Evolutionary conservation across 148 eudicot genomes (phyloP).

Genomic region (Chenopodium formosanum): DNA sequence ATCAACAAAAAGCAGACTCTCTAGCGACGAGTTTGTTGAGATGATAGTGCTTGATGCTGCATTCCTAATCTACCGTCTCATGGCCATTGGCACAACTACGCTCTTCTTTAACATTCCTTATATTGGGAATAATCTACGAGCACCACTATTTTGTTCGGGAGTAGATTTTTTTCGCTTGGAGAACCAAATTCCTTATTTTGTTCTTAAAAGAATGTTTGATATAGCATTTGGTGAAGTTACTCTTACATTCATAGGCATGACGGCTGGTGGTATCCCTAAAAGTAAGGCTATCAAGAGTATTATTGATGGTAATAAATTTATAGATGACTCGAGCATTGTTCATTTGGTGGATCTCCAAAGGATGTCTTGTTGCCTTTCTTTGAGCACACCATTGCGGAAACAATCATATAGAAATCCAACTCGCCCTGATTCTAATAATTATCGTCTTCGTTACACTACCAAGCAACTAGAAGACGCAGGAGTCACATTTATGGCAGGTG

Average conservation of each 20-base stretch:
- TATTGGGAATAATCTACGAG: neutral
- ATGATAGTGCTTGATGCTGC: conserved; percentile 20
- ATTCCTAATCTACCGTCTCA: neutral
- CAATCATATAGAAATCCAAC: too few relatives aligned
- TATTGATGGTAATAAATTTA: neutral
- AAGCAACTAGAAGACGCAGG: conserved; percentile 22
- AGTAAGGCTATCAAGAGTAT: neutral
- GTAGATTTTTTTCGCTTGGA: conserved; percentile 5
- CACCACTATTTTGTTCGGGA: neutral
- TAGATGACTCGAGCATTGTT: neutral
- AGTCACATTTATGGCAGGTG: conserved; percentile 16
- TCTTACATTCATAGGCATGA: too few relatives aligned
- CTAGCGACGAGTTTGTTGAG: neutral
- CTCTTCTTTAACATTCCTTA: too few relatives aligned
- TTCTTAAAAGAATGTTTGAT: neutral
- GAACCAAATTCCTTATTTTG: too few relatives aligned
- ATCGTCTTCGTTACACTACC: neutral
- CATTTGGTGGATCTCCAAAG: conserved; percentile 16
- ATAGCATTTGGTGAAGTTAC: too few relatives aligned
- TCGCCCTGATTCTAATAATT: too few relatives aligned
- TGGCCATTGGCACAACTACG: too few relatives aligned
- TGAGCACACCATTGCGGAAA: too few relatives aligned
- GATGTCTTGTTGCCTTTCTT: neutral
- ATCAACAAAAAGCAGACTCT: neutral
- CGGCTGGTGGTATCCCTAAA: too few relatives aligned